A percentile compares a stretch with the other conserved stretches of the same genome.
phyloP scores from a whole-genome alignment of 192 early-diverging fungal genomes.

The Mortierella alpina region DNA sequence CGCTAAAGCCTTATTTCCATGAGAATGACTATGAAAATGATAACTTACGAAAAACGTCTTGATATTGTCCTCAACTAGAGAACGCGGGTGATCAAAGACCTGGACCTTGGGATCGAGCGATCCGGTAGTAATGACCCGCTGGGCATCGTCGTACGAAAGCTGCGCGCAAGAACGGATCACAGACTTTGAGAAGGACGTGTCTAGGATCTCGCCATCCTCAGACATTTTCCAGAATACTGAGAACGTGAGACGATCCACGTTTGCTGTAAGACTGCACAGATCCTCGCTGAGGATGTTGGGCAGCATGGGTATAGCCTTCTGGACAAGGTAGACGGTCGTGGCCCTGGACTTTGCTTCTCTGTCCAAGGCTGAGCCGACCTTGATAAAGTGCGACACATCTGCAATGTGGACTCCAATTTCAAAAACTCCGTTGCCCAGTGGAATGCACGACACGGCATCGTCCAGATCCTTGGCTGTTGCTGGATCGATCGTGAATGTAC shows the following conservation, averaged over 20 bases:
- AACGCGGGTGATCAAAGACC: slow-evolving; percentile 43
- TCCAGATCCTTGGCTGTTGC: slow-evolving; percentile 82
- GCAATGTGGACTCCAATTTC: slow-evolving; percentile 91
- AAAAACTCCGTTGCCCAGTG: slow-evolving; percentile 70
- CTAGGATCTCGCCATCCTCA: slow-evolving; percentile 81
- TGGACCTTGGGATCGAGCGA: slow-evolving; percentile 59
- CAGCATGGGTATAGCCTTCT: slow-evolving; percentile 96
- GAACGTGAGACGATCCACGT: slow-evolving; percentile 89
- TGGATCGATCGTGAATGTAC: slow-evolving; percentile 93
- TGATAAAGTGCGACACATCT: slow-evolving; percentile 97
- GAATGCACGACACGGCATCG: slow-evolving; percentile 78
- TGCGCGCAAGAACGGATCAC: slow-evolving; percentile 94
- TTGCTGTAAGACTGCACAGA: slow-evolving; percentile 89
- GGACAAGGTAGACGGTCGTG: slow-evolving; percentile 94
- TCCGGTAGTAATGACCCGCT: slow-evolving; percentile 80
- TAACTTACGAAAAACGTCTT: slow-evolving; percentile 57
- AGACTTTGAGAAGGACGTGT: slow-evolving; percentile 86
- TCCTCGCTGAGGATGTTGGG: slow-evolving; percentile 91
- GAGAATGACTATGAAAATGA: background rate
- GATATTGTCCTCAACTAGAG: slow-evolving; percentile 52
- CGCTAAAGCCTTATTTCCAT: background rate
- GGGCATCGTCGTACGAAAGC: slow-evolving; percentile 93
- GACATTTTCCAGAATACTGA: slow-evolving; percentile 98
- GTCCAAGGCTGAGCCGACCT: slow-evolving; percentile 92
- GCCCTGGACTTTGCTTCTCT: slow-evolving; percentile 91